A percentile compares a stretch with the other conserved stretches of the same genome.
phyloP scores from a whole-genome alignment of 495 filamentous ascomycete species.

The Friedmanniomyces simplex region DNA sequence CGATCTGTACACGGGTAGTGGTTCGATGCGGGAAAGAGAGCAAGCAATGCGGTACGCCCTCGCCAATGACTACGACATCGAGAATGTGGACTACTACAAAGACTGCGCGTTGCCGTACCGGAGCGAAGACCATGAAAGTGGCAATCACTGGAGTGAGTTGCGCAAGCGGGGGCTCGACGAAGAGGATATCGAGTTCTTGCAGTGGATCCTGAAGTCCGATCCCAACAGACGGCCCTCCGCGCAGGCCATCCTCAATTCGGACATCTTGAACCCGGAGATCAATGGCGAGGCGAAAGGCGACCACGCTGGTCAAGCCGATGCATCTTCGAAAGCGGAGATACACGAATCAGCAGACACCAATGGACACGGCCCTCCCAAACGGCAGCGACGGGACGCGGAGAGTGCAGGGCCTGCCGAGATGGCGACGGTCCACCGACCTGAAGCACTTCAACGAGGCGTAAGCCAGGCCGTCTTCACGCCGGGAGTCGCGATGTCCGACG shows the following conservation, averaged over 20 bases:
- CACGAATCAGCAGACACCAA: not conserved
- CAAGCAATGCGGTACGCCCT: conserved; percentile 9
- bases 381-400: not conserved
- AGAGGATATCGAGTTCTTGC: conserved; percentile 7
- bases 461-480: not conserved
- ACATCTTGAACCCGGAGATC: not conserved
- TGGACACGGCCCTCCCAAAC: not conserved
- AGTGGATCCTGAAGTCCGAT: conserved; percentile 9
- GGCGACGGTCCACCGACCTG: not conserved
- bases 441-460: not conserved
- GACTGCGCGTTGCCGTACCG: conserved; percentile 4
- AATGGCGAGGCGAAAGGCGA: not conserved
- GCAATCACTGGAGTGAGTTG: conserved; percentile 11
- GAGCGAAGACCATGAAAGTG: not conserved
- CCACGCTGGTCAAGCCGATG: not conserved
- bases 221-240: conserved; percentile 10
- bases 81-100: conserved; percentile 10
- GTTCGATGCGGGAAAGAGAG: conserved; percentile 4
- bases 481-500: not conserved
- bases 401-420: not conserved
- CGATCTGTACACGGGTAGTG: conserved; percentile 3
- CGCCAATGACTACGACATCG: conserved; percentile 8
- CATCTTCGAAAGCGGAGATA: not conserved
- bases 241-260: not conserved
- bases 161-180: conserved; percentile 2